Percentiles rank a stretch among this genome's conserved stretches.
Evolutionary conservation across 2,329 filamentous ascomycete species (phyloP).

Genomic region (Elsinoe australis): DNA sequence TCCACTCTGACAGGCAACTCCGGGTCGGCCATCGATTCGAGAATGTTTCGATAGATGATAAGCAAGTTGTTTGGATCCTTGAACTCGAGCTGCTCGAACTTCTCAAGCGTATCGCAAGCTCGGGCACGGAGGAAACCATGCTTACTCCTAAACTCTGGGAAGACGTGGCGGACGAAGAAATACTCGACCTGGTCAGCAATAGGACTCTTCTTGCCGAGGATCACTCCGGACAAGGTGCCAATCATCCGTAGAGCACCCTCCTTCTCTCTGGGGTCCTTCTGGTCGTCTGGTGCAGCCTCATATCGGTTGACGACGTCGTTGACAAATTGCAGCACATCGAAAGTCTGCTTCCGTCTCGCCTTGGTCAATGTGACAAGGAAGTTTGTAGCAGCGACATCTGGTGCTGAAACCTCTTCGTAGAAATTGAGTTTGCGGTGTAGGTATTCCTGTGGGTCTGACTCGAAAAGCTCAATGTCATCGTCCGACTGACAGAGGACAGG

Average conservation of each 20-base stretch:
- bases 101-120: slow-evolving; percentile 94
- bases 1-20: slow-evolving; percentile 90
- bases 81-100: slow-evolving; percentile 96
- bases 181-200: slow-evolving; percentile 97
- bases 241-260: slow-evolving; percentile 97
- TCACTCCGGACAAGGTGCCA: slow-evolving; percentile 84
- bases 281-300: slow-evolving; percentile 70
- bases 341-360: slow-evolving; percentile 88
- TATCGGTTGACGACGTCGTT: slow-evolving; percentile 93
- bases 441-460: slow-evolving; percentile 92
- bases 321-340: slow-evolving; percentile 87
- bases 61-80: slow-evolving; percentile 93
- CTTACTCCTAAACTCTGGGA: slow-evolving; percentile 89
- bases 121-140: slow-evolving; percentile 89
- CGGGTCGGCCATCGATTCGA: slow-evolving; percentile 94
- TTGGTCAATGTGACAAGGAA: slow-evolving; percentile 94
- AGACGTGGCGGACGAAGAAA: slow-evolving; percentile 96
- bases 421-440: slow-evolving; percentile 96
- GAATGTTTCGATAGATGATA: slow-evolving; percentile 90
- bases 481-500: slow-evolving; percentile 86
- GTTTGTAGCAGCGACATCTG: slow-evolving; percentile 91
- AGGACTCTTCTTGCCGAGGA: slow-evolving; percentile 94
- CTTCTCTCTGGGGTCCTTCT: slow-evolving; percentile 92
- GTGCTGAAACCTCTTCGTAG: slow-evolving; percentile 92
- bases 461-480: slow-evolving; percentile 88